Base-by-base conservation (phyloP, 139 green algal species). In the Chlamydomonas applanata region DNA sequence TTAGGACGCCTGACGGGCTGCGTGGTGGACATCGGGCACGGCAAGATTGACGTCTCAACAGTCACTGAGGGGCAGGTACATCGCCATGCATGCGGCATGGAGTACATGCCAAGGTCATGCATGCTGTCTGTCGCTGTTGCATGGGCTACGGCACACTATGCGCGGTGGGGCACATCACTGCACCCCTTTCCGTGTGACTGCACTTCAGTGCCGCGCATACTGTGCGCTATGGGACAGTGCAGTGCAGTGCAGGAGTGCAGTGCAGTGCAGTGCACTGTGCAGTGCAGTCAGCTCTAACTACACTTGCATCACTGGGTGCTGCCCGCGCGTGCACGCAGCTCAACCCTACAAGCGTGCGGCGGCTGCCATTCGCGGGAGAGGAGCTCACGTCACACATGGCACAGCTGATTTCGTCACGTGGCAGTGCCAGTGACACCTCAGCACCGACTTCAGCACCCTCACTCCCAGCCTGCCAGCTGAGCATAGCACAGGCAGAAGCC, bases 11-110 rank as follows among this genome's bases (percentile, higher is more conserved):
- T 89, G 24, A 89, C 79, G 14, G 94, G 94, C 36, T 83, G 78
- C 9, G 87, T 93, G 0, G 73, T 98, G 1, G 95, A 98, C 84
- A 65, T 97, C 2, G 80, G 80, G 4, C 76, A 86, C 61, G 80
- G 86, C 62, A 96, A 95, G 68, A 88, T 85, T 27, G 92, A 97
- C 49, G 75, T 98, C 1, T 77, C 86, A 7, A 75, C 88, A 13
- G 90, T 98, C 20, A 60, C 78, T 24, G 94, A 98, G 2, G 94
- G 94, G 22, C 74, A 85, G 63, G 62, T 91, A 25, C 30, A 17
- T 30, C 25, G 33, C 4, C 40, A 49, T 49, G 40, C n/a, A n/a
- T n/a, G 40, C 40, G 11, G 7, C 40, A 49, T 49, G 40, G 11
- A 7, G 11, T 49, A 11, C 40, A 49, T 49, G 40, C 40, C 40